These are phyloP conservation scores for Fraxinus velutina DNA, from an alignment of 305 asterid species.

Conservation along the genomic window DNA sequence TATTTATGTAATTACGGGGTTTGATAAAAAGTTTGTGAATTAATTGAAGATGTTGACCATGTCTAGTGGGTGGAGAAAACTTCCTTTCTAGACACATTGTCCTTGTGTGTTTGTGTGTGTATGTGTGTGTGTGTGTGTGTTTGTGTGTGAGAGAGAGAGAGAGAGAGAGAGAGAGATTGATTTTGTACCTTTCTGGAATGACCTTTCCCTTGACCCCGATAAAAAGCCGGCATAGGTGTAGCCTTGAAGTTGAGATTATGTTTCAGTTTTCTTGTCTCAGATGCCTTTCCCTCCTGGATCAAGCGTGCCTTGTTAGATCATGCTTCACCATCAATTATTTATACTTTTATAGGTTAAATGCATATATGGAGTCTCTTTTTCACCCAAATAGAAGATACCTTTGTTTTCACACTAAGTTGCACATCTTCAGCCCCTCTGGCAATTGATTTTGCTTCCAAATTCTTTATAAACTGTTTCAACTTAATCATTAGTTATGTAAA, in stretches of 20 bases:
- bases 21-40: background rate
- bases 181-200: slow-evolving; percentile 36
- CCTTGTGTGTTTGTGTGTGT: background rate
- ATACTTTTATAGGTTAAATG: background rate
- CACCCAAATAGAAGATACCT: slow-evolving; percentile 35
- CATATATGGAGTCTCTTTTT: background rate
- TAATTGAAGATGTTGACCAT: background rate
- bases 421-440: slow-evolving; percentile 51
- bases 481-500: background rate
- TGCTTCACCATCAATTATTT: slow-evolving; percentile 12
- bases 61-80: background rate
- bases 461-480: slow-evolving; percentile 41
- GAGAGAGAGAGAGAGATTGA: background rate
- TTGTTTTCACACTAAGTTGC: slow-evolving; percentile 42
- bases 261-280: slow-evolving; percentile 34
- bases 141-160: background rate
- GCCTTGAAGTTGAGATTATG: slow-evolving; percentile 46
- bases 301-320: slow-evolving; percentile 14
- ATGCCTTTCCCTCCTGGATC: slow-evolving; percentile 48
- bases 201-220: slow-evolving; percentile 29
- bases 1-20: background rate
- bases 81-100: background rate
- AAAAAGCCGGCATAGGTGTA: slow-evolving; percentile 36
- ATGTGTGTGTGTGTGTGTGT: background rate
- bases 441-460: slow-evolving; percentile 56